Evolutionary conservation across 2,329 filamentous ascomycete species (phyloP), one percentile per base, ranked within the genome.

Genomic region (Ophiosphaerella narmari): DNA sequence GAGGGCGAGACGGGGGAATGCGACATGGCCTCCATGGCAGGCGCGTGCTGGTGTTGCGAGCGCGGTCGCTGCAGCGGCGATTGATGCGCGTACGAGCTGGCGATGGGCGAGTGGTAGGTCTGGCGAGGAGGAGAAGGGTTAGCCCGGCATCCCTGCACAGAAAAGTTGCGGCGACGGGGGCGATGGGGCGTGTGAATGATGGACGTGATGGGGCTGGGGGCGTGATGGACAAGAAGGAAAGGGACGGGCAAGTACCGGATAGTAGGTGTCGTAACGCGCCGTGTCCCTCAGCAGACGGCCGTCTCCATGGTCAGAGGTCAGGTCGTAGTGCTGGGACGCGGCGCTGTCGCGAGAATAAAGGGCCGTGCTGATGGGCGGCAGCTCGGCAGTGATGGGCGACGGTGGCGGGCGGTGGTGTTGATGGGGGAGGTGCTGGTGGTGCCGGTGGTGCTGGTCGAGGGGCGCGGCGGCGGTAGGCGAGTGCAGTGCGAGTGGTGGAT

Each of bases 291-390:
- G 65, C 69, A 70, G 31, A 53, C 54, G 37, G 54, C 65, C 63
- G 50, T 69, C 60, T 57, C 75, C 74, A 62, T 75, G 72, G 59
- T 79, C 77, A 49, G 74, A 74, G 36, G 75, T 77, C 7, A 77
- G 78, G 62, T 80, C 78, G 70, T 80, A 80, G 70, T 79, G 80
- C 62, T 73, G 74, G 46, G 75, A 74, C 14, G 69, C 61, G n/a
- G 72, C 63, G 53, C 66, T 67, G 54, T 75, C 74, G 65, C 75
- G 74, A 46, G 62, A 45, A 57, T 74, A 72, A 55, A 72, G 54
- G 62, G 70, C 70, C 48, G 71, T 67, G 63, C 60, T 66, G 62
- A 75, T 70, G 57, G 73, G 66, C 52, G 73, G 75, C 39, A 76
- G 68, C 54, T 72, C 72, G 56, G 71, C 62, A 46, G 72, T 71